Conservation (phyloP, 352 stramenopile genomes). For the Aphanomyces cochlioides region DNA sequence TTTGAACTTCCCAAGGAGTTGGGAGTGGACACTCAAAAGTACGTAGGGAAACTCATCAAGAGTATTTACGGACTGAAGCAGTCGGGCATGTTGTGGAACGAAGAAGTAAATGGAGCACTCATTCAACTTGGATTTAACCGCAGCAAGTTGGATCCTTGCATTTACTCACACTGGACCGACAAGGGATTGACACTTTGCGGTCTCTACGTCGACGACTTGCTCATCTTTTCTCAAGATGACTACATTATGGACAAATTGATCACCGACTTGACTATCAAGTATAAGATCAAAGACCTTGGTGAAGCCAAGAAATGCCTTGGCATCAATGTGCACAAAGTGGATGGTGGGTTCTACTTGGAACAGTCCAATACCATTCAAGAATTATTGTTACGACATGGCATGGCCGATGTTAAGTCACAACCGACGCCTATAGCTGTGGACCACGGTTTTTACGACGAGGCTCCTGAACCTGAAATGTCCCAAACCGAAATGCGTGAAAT, state of each 20-base stretch:
- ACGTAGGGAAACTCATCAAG: too few species aligned
- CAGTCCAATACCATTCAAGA: neutral
- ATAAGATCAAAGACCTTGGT: neutral
- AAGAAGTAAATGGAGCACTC: conserved; percentile 34
- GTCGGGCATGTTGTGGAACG: too few species aligned
- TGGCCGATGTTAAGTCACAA: neutral
- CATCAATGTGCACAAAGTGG: neutral
- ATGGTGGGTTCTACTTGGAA: neutral
- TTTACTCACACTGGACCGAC: conserved; percentile 30
- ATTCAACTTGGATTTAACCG: conserved; percentile 31
- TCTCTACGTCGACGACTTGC: conserved; percentile 39
- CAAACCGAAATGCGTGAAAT: too few species aligned
- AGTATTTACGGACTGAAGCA: too few species aligned
- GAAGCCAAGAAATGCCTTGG: neutral
- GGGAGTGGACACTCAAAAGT: too few species aligned
- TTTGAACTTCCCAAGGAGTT: too few species aligned
- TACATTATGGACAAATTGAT: too few species aligned
- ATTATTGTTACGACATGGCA: neutral
- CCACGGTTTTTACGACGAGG: neutral
- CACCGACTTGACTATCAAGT: neutral
- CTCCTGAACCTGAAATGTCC: too few species aligned
- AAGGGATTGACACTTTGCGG: conserved; percentile 23
- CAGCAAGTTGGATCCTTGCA: conserved; percentile 34
- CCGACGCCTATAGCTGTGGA: neutral
- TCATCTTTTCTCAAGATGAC: conserved; percentile 26